Base-by-base conservation (phyloP, 2,329 filamentous ascomycete species). In the Colletotrichum siamense region DNA sequence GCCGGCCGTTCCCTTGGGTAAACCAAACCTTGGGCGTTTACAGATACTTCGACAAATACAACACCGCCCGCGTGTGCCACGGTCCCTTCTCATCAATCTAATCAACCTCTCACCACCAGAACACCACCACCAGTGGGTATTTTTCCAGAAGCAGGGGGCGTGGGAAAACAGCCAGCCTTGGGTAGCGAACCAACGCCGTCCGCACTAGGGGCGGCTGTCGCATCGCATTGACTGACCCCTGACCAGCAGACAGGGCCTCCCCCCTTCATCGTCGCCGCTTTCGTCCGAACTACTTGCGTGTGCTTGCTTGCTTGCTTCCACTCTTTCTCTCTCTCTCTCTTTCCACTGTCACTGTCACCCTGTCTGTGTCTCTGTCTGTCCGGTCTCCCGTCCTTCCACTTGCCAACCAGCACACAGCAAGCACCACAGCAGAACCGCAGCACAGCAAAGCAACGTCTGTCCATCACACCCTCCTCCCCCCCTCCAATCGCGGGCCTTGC, bases 221-320 rank as follows among this genome's bases (percentile, higher is more conserved):
- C 64, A 76, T 73, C 74, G 74, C 70, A 76, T 76, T 76, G 70
- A 76, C 70, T 39, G 55, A 39, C 74, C 72, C 70, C 72, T 73
- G 73, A 69, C 22, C 44, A 49, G 44, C 44, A 32, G 70, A 64
- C 70, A 76, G 57, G 73, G 70, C 57, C 22, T 44, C n/a, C 10
- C 39, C 36, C 57, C 59, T 64, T 55, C 39, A 22, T 28, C 59
- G 36, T 28, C 61, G 59, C 32, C 68, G 57, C 59, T 34, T 69
- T 76, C 73, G 73, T 76, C 73, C 73, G 70, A 76, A 76, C 73
- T 73, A 75, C 55, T 32, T 63, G 73, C 69, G 70, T 69, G 63
- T 73, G 73, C 69, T 76, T 62, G 44, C 39, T 34, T 36, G 59
- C 64, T 18, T 66, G 34, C 52, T 22, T 22, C 44, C 32, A 34